Conservation (phyloP, 441 rosid species). For the Pelargonium exstipulatum region DNA sequence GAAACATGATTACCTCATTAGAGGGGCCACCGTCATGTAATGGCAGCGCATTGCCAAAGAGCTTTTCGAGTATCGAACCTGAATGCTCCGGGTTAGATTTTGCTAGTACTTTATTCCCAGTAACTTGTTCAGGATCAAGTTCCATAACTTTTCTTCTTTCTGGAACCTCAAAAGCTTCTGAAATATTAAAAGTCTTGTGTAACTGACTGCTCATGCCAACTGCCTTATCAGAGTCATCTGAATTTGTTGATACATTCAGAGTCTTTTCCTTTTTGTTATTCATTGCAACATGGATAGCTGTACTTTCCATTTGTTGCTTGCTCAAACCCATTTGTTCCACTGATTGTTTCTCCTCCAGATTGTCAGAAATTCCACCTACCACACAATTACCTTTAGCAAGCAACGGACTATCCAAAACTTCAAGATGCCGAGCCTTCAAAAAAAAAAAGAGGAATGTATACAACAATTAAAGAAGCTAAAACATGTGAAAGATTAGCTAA, state of each 20-base stretch:
- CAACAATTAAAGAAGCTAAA: conserved; percentile 2
- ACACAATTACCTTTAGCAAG: conserved; percentile 35
- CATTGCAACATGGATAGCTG: conserved; percentile 24
- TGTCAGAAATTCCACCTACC: conserved; percentile 34
- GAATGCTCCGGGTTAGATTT: conserved; percentile 36
- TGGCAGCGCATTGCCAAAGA: conserved; percentile 57
- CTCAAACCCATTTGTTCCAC: conserved; percentile 30
- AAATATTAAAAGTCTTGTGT: conserved; percentile 34
- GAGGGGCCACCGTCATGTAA: conserved; percentile 45
- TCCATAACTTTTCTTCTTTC: conserved; percentile 34
- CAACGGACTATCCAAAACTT: conserved; percentile 39
- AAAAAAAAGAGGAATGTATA: conserved; percentile 14
- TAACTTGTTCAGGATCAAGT: conserved; percentile 35
- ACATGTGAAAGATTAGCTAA: conserved; percentile 2
- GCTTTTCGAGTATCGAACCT: conserved; percentile 70
- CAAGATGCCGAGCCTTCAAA: conserved; percentile 49
- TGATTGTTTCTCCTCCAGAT: conserved; percentile 36
- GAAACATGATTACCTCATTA: conserved; percentile 47
- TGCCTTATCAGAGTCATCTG: conserved; percentile 37
- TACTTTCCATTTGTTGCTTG: conserved; percentile 34
- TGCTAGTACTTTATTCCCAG: conserved; percentile 32
- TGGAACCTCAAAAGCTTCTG: conserved; percentile 34
- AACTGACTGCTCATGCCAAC: conserved; percentile 29
- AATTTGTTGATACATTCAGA: conserved; percentile 31
- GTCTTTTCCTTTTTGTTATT: conserved; percentile 29